These are phyloP conservation scores for Huntiella moniliformis DNA, from an alignment of 2,329 filamentous ascomycete genomes.

Conservation along the genomic window DNA sequence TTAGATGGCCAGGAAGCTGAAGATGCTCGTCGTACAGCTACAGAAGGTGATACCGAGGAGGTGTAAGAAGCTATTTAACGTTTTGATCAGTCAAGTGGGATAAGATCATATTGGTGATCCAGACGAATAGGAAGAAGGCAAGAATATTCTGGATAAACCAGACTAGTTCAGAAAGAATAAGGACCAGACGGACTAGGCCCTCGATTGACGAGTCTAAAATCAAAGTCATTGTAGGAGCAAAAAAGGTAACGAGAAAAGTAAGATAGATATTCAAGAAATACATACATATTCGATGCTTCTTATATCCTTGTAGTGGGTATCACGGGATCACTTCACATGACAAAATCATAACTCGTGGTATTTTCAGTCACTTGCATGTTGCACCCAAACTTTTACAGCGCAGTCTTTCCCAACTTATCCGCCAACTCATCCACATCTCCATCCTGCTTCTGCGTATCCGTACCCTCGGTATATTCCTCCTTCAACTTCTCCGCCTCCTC, in stretches of 20 bases:
- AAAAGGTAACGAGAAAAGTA: too few relatives aligned
- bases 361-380: conserved; percentile 1
- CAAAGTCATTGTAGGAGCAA: too few relatives aligned
- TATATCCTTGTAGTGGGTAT: not conserved
- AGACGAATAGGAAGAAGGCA: too few relatives aligned
- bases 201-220: too few relatives aligned
- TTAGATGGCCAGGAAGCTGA: conserved; percentile 3
- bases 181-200: not conserved
- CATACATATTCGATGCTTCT: too few relatives aligned
- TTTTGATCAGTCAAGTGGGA: too few relatives aligned
- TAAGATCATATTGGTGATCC: too few relatives aligned
- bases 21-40: conserved; percentile 11
- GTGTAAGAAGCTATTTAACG: conserved; percentile 8
- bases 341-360: conserved; percentile 9
- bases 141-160: not conserved
- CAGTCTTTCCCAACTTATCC: conserved; percentile 54
- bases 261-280: too few relatives aligned
- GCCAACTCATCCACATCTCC: conserved; percentile 68
- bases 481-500: conserved; percentile 50
- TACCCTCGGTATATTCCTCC: conserved; percentile 51
- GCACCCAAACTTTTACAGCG: conserved; percentile 22
- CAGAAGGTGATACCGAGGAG: conserved; percentile 13
- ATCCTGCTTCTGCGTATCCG: conserved; percentile 51
- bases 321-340: not conserved
- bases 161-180: not conserved